Conservation (phyloP, 169 alveolate genomes). For the Eimeria necatrix region DNA sequence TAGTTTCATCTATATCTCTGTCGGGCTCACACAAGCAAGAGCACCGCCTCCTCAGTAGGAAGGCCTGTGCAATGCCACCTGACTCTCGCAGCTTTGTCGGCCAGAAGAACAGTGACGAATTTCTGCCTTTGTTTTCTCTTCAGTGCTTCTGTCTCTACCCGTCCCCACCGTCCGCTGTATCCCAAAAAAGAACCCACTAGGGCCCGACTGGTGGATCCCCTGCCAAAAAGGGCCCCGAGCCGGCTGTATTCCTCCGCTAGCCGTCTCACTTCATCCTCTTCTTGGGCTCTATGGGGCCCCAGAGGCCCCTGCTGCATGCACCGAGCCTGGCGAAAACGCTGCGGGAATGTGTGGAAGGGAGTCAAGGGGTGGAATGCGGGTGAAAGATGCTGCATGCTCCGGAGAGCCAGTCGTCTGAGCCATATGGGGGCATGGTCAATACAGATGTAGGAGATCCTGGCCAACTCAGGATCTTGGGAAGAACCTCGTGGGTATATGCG, state of each 20-base stretch:
- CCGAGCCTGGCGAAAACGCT: neutral
- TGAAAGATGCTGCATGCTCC: constrained; percentile 50
- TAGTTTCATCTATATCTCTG: neutral
- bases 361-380: constrained; percentile 53
- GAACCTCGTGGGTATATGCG: neutral
- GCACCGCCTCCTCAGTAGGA: constrained; percentile 80
- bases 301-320: constrained; percentile 31
- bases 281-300: neutral
- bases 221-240: neutral
- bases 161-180: constrained; percentile 75
- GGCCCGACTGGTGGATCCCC: neutral
- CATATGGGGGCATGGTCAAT: constrained; percentile 50
- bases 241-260: constrained; percentile 61
- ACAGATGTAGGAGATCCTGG: constrained; percentile 27
- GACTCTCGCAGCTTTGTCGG: constrained; percentile 68
- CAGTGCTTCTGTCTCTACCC: constrained; percentile 27
- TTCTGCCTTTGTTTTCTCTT: constrained; percentile 45
- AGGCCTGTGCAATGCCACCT: constrained; percentile 79
- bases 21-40: constrained; percentile 73
- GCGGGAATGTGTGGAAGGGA: constrained; percentile 59
- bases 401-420: constrained; percentile 46
- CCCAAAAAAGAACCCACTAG: constrained; percentile 48
- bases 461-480: neutral
- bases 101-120: constrained; percentile 70
- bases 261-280: constrained; percentile 17